Percentiles rank a stretch among this genome's conserved stretches.
Conservation (phyloP, 2,329 filamentous ascomycete genomes). For the Aspergillus glaucus region DNA sequence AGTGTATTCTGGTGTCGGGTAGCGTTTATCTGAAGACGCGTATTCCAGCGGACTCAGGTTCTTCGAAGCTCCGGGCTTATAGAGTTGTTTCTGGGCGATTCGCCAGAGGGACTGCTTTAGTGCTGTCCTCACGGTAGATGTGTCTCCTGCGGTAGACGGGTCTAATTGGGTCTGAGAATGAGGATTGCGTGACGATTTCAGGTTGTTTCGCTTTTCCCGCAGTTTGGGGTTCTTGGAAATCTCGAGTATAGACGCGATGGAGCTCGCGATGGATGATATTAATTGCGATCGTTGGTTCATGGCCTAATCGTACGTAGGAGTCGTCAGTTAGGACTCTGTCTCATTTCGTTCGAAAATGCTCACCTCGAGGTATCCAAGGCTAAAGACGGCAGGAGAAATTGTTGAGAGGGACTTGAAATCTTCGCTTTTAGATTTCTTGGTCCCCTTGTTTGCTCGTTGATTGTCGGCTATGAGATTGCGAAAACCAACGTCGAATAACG, state of each 20-base stretch:
- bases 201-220: conserved; percentile 8
- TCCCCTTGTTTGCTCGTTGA: background rate
- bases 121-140: conserved; percentile 6
- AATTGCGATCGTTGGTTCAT: conserved; percentile 30
- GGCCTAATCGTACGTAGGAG: conserved; percentile 16
- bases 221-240: conserved; percentile 10
- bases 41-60: conserved; percentile 2
- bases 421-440: conserved; percentile 3
- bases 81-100: conserved; percentile 23
- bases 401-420: conserved; percentile 13
- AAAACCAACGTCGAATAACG: conserved; percentile 23
- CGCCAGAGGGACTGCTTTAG: conserved; percentile 28
- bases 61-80: conserved; percentile 9
- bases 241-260: conserved; percentile 26
- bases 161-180: background rate
- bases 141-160: background rate
- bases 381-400: conserved; percentile 26
- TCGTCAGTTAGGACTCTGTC: background rate
- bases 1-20: background rate
- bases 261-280: conserved; percentile 30
- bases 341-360: background rate
- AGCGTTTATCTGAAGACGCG: background rate
- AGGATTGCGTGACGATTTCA: conserved; percentile 2
- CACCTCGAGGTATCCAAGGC: conserved; percentile 25
- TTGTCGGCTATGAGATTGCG: conserved; percentile 11